phyloP scores from a whole-genome alignment of 257 asterid genomes.

The Solanum pinnatisectum region DNA sequence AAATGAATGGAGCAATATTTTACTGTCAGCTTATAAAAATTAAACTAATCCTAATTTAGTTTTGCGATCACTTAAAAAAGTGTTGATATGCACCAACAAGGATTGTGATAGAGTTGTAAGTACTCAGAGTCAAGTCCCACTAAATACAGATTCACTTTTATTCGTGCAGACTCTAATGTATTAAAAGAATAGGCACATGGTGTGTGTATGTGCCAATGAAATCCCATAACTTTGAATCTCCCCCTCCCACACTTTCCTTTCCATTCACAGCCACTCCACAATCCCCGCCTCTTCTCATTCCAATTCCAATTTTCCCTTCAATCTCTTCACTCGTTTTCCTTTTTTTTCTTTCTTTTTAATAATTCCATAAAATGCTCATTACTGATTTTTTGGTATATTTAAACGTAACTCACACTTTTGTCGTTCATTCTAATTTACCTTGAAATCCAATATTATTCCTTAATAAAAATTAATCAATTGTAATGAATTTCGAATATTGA shows the following conservation, averaged over 20 bases:
- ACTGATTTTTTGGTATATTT: too few relatives aligned
- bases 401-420: neutral
- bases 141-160: too few relatives aligned
- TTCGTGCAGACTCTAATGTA: too few relatives aligned
- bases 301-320: neutral
- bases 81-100: neutral
- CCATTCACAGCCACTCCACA: slow-evolving; percentile 12
- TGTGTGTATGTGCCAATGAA: slow-evolving; percentile 7
- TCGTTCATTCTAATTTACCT: neutral
- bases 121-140: too few relatives aligned
- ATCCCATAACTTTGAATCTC: slow-evolving; percentile 27
- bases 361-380: too few relatives aligned
- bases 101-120: too few relatives aligned
- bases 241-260: slow-evolving; percentile 7
- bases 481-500: neutral
- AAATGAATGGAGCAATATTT: too few relatives aligned
- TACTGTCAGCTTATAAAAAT: neutral
- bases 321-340: neutral
- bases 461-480: neutral
- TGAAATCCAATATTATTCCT: neutral
- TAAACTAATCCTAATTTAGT: neutral
- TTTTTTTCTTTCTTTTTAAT: neutral
- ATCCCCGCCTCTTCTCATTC: slow-evolving; percentile 26
- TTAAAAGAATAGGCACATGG: slow-evolving; percentile 37
- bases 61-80: neutral